phyloP scores from a whole-genome alignment of 805 yeast species.

The Grigorovia yakushimaensis region DNA sequence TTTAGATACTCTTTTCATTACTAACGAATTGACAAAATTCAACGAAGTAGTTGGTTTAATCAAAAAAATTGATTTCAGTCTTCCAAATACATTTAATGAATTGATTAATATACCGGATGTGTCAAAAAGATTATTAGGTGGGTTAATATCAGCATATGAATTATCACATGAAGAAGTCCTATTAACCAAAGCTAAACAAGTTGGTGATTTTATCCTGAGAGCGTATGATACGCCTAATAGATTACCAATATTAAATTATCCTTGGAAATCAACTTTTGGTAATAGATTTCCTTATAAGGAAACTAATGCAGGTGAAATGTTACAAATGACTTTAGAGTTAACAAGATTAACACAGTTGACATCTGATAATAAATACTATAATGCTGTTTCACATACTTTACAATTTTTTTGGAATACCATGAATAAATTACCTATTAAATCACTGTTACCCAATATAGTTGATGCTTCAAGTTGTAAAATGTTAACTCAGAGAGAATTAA shows the following conservation, averaged over 20 bases:
- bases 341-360: constrained; percentile 44
- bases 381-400: constrained; percentile 39
- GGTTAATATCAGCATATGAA: constrained; percentile 44
- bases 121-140: constrained; percentile 38
- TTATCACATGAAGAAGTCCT: constrained; percentile 32
- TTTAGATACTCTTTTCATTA: constrained; percentile 41
- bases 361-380: constrained; percentile 38
- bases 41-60: constrained; percentile 32
- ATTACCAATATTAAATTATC: constrained; percentile 39
- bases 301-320: constrained; percentile 37
- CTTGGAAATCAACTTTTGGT: constrained; percentile 31
- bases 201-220: constrained; percentile 41
- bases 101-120: constrained; percentile 41
- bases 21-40: constrained; percentile 35
- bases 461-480: constrained; percentile 45
- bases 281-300: constrained; percentile 32
- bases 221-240: constrained; percentile 53
- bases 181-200: constrained; percentile 32
- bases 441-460: constrained; percentile 35
- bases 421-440: constrained; percentile 30
- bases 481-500: constrained; percentile 21
- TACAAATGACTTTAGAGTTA: constrained; percentile 43
- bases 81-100: constrained; percentile 35
- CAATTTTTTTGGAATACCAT: constrained; percentile 29
- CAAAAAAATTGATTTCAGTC: constrained; percentile 31